Evolutionary conservation across 257 asterid genomes (phyloP), one percentile per base, ranked within the genome.

Genomic region (Penstemon davidsonii): DNA sequence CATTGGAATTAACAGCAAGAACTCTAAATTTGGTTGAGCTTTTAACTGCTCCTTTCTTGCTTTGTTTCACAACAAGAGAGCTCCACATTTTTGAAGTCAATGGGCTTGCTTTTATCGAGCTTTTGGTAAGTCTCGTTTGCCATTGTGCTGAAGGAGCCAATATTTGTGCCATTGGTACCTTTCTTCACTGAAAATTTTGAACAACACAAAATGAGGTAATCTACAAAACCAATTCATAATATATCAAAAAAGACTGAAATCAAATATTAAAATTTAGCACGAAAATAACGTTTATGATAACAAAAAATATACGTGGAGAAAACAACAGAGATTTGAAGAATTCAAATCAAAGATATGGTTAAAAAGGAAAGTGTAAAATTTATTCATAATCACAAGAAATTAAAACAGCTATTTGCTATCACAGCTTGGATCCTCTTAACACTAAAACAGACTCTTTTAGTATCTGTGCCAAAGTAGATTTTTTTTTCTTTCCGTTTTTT

Each of bases 121-220:
- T 80, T 75, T 86, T 92, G 5, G 91, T 57, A 50, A 74, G 66
- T 77, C 89, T 85, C 96, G 87, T 90, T 83, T 81, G 96, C 99
- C 99, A 93, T 87, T 90, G 97, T 49, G 90, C 86, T 5, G 96
- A 81, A 57, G 99, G 97, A 72, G 96, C 96, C 89, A 93, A 74
- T 67, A 90, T 88, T 76, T 93, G 96, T 12, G 99, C 97, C 99
- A 93, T 93, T 74, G 71, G 78, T 60, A 74, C 77, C 74, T 66
- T 79, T 58, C 67, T 76, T 73, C 59, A 68, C 69, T 78, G 71
- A 19, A 49, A 52, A 80, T 49, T 18, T 36, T 41, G 8, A 64
- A 69, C 45, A 64, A 69, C 45, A 45, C 12, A 54, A 61, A 53
- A 42, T 33, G 69, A 15, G 53, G 7, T 3, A 40, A 15, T 37